Conservation (phyloP, 805 yeast genomes). For the Starmera quercuum region DNA sequence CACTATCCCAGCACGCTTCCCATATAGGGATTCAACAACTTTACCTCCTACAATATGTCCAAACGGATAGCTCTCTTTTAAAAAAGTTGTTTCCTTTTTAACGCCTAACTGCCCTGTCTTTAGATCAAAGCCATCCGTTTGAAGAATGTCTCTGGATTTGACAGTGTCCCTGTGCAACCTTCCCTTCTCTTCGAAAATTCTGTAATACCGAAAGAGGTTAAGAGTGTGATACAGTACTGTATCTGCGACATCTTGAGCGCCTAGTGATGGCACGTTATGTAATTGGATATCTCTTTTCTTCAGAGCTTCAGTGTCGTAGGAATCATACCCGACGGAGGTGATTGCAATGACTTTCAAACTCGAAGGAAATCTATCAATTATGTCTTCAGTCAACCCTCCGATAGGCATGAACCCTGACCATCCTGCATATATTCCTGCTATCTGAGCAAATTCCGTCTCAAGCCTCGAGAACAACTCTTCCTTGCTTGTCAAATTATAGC, state of each 20-base stretch:
- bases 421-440: conserved; percentile 50
- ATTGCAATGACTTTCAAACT: conserved; percentile 39
- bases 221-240: conserved; percentile 49
- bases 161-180: conserved; percentile 31
- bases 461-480: conserved; percentile 34
- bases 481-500: conserved; percentile 27
- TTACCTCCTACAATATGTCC: conserved; percentile 33
- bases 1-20: conserved; percentile 43
- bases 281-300: conserved; percentile 31
- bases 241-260: conserved; percentile 61
- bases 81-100: conserved; percentile 21
- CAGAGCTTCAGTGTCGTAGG: conserved; percentile 36
- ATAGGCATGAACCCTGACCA: conserved; percentile 46
- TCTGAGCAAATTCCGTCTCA: conserved; percentile 24
- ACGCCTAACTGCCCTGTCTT: conserved; percentile 23
- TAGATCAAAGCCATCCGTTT: conserved; percentile 23
- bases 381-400: conserved; percentile 40
- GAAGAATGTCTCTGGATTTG: conserved; percentile 27
- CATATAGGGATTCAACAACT: conserved; percentile 35
- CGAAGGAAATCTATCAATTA: conserved; percentile 37
- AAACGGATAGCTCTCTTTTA: conserved; percentile 24
- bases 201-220: conserved; percentile 45
- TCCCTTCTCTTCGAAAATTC: conserved; percentile 25
- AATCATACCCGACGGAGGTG: conserved; percentile 54
- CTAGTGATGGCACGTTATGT: conserved; percentile 37